Base-by-base conservation (phyloP, 1,284 basidiomycete genomes). In the Boletus mariae region DNA sequence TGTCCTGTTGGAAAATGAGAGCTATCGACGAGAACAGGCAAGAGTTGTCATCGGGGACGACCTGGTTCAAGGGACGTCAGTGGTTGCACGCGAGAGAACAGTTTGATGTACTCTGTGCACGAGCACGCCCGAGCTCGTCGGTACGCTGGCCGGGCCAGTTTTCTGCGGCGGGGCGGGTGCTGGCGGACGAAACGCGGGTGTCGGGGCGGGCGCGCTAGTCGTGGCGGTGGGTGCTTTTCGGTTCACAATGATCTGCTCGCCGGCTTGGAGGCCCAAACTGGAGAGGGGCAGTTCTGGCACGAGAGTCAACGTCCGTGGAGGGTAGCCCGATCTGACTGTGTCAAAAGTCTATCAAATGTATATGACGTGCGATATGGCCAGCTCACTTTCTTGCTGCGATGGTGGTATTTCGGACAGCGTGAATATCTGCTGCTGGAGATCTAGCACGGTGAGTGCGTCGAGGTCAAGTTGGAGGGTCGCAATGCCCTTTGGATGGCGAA, bases 11-110 rank as follows among this genome's bases (percentile, higher is more conserved):
- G 61, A 97, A 92, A 4, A 95, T 76, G 41, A 96, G 75, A 5
- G 88, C 90, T 34, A 93, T 75, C 2, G 92, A 85, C 5, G 87
- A 89, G 73, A 97, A 98, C 35, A 98, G 75, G 70, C 94, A 98
- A 4, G 92, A 91, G 61, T 96, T 97, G 71, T 95, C 92, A 64
- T 96, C 93, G 12, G 92, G 93, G 9, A 95, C 91, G 51, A 93
- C 77, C 82, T 92, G 57, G n/a, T 46, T 45, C 59, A 43, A 60
- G 56, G 17, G 32, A 15, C 11, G 17, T 66, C 2, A 53, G 49
- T 3, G 11, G 10, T 5, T 11, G 29, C 23, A 55, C 53, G 26
- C 20, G 46, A n/a, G 34, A 35, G 45, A 29, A 42, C 9, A n/a
- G n/a, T 26, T 12, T 28, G 11, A 26, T 67, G 44, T 63, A 88